Evolutionary conservation across 805 yeast genomes (phyloP), one percentile per base, ranked within the genome.

Genomic region (Maudiozyma barnettii): DNA sequence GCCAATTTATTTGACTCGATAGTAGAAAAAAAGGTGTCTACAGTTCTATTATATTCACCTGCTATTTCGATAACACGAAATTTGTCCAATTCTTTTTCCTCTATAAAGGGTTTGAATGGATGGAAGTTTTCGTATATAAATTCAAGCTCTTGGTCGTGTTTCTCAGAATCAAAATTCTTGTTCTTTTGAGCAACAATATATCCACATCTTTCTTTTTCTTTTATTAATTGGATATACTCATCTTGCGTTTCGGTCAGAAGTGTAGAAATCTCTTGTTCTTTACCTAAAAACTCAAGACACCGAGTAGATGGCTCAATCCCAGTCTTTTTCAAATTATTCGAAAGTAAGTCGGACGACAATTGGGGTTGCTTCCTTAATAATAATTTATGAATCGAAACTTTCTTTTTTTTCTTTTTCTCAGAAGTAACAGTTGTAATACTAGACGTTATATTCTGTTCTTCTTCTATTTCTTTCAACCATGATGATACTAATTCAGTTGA

Each of bases 21-120:
- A 0, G 91, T 81, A 0, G 96, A 87, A 61, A 85, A 91, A 59
- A 85, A 91, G 38, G 69, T 71, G 64, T 91, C 99, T 19, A 91
- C 73, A 0, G 97, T 82, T 49, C 77, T 76, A 59, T 88, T 90
- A 63, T 88, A 91, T 2, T 50, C 49, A 0, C 93, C 89, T 7
- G 68, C 64, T 13, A 79, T 65, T 18, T 68, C 69, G 2, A 75
- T 69, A 19, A 80, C 58, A 20, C 68, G 66, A 44, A 58, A 63
- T 1, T 49, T 56, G 8, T 56, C 51, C 1, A 54, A 52, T 8
- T 66, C 71, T 1, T 54, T 54, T 9, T 66, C 63, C 10, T 63
- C 70, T 44, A 74, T 65, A 46, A 59, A 57, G 2, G 89, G 88
- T 42, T 65, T 54, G 59, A 81, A 83, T 0, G 91, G 90, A 57